Percentiles rank a stretch among this genome's conserved stretches.
phyloP scores from a whole-genome alignment of 345 rosid species.

The Cardamine resedifolia region DNA sequence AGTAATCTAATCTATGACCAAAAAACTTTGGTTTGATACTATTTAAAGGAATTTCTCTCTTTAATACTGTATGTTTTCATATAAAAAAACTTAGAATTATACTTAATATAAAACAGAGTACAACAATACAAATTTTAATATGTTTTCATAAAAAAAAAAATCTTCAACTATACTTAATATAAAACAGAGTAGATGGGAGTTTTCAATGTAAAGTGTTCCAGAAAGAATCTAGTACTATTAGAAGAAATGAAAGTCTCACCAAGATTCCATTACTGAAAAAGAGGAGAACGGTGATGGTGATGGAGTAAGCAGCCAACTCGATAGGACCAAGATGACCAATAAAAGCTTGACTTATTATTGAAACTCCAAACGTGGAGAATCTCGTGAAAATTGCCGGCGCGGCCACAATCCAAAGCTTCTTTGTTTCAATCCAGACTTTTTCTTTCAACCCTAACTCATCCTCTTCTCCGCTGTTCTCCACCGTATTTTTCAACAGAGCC shows the following conservation, averaged over 20 bases:
- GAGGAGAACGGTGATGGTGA: constrained; percentile 58
- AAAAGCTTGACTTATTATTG: constrained; percentile 59
- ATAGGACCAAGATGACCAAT: constrained; percentile 67
- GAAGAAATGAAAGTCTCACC: constrained; percentile 48
- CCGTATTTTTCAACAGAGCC: constrained; percentile 35
- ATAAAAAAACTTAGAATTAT: too few species aligned
- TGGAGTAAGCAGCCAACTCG: constrained; percentile 70
- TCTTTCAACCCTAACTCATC: constrained; percentile 41
- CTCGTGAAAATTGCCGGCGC: constrained; percentile 76
- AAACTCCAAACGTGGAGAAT: constrained; percentile 61
- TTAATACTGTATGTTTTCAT: too few species aligned
- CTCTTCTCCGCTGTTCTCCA: constrained; percentile 5
- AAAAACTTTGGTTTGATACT: too few species aligned
- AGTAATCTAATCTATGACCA: too few species aligned
- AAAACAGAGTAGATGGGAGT: too few species aligned
- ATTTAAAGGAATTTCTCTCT: too few species aligned
- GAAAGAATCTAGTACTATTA: too few species aligned
- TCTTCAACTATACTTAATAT: too few species aligned
- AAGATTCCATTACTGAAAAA: constrained; percentile 62
- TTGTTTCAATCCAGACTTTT: constrained; percentile 57
- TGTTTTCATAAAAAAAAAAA: too few species aligned
- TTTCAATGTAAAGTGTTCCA: too few species aligned
- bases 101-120: too few species aligned
- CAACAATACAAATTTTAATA: too few species aligned
- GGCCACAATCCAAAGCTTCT: constrained; percentile 72